A percentile compares a stretch with the other conserved stretches of the same genome.
These are phyloP conservation scores for Ascochyta clinopodiicola DNA, from an alignment of 2,329 filamentous ascomycete genomes.

Conservation along the genomic window DNA sequence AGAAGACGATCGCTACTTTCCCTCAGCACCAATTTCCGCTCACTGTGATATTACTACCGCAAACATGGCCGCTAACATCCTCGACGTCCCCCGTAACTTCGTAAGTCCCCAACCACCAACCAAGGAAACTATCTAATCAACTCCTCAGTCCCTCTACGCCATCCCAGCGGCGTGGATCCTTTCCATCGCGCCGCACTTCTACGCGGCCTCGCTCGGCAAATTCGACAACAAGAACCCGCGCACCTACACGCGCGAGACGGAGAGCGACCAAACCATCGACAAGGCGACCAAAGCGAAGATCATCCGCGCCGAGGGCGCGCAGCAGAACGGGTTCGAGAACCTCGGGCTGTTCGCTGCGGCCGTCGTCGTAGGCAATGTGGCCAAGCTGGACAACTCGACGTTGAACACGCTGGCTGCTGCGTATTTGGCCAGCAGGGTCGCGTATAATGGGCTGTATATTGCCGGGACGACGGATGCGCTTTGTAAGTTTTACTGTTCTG, in stretches of 20 bases:
- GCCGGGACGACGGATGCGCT: constrained; percentile 1
- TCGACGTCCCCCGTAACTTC: constrained; percentile 3
- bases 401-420: constrained; percentile 1
- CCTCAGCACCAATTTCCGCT: background rate
- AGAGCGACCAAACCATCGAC: constrained; percentile 8
- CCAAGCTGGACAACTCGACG: constrained; percentile 4
- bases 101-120: background rate
- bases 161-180: constrained; percentile 5
- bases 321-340: constrained; percentile 11
- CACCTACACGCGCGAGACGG: constrained; percentile 9
- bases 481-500: background rate
- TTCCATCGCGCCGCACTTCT: constrained; percentile 8
- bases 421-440: background rate
- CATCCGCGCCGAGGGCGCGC: constrained; percentile 6
- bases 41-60: background rate
- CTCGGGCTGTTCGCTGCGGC: constrained; percentile 5
- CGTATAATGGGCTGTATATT: constrained; percentile 3
- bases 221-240: constrained; percentile 12
- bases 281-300: constrained; percentile 12
- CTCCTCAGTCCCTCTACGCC: background rate
- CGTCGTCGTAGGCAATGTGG: constrained; percentile 7
- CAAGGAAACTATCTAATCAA: background rate
- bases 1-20: background rate
- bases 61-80: constrained; percentile 8
- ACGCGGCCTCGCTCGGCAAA: constrained; percentile 7